Percentiles rank a stretch among this genome's conserved stretches.
Conservation (phyloP, 2,329 filamentous ascomycete species). For the Aspergillus quadrilineatus region DNA sequence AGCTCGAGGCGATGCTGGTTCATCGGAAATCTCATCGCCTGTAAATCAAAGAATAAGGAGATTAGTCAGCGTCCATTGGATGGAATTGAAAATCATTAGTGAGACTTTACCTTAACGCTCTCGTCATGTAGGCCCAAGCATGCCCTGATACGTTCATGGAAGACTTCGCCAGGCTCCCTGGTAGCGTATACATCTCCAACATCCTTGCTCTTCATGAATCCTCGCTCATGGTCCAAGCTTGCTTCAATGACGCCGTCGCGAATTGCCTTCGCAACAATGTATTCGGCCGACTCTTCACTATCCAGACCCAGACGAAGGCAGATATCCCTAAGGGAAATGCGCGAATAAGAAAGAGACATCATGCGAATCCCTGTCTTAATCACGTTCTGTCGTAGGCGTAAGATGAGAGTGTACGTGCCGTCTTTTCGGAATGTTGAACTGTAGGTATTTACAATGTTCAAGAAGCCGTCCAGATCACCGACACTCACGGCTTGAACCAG, state of each 20-base stretch:
- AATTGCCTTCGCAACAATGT: conserved; percentile 98
- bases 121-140: conserved; percentile 92
- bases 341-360: conserved; percentile 97
- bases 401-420: conserved; percentile 90
- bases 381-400: conserved; percentile 94
- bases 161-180: conserved; percentile 90
- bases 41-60: background rate
- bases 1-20: conserved; percentile 96
- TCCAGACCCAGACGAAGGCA: conserved; percentile 92
- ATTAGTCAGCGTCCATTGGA: background rate
- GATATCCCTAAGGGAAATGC: conserved; percentile 94
- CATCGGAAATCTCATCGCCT: conserved; percentile 99
- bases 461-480: conserved; percentile 92
- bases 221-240: conserved; percentile 86
- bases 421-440: conserved; percentile 85
- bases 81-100: conserved; percentile 5
- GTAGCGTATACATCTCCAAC: conserved; percentile 95
- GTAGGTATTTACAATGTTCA: conserved; percentile 79
- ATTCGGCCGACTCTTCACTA: conserved; percentile 96
- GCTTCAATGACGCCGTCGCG: conserved; percentile 96
- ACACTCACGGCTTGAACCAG: conserved; percentile 93
- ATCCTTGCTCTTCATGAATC: conserved; percentile 98
- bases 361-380: conserved; percentile 99
- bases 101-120: conserved; percentile 81
- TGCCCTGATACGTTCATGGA: conserved; percentile 93